A percentile compares a stretch with the other conserved stretches of the same genome.
Evolutionary conservation across 371 early-diverging fungal species (phyloP).

Genomic region (Zancudomyces culisetae): DNA sequence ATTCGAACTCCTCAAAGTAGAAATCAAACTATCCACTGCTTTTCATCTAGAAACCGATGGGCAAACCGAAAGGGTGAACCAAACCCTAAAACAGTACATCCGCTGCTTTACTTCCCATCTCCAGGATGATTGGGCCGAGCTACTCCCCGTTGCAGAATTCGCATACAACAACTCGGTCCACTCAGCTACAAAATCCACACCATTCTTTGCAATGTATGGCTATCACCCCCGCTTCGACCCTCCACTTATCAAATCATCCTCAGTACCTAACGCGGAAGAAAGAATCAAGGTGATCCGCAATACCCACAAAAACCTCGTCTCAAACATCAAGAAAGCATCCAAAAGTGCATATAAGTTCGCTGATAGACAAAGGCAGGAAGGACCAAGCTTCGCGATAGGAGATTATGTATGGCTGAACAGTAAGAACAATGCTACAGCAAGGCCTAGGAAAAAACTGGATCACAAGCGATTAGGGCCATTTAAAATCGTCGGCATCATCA

Average conservation of each 20-base stretch:
- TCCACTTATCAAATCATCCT: no score
- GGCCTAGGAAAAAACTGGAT: background rate
- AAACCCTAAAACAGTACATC: constrained; percentile 26
- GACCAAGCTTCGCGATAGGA: background rate
- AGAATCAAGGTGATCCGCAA: background rate
- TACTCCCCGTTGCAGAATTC: constrained; percentile 21
- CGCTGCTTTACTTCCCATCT: background rate
- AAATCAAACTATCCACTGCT: constrained; percentile 19
- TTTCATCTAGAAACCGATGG: constrained; percentile 23
- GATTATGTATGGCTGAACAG: background rate
- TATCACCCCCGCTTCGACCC: constrained; percentile 13
- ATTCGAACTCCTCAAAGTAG: constrained; percentile 7
- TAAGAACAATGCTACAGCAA: background rate
- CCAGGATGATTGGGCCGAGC: constrained; percentile 18
- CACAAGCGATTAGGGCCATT: background rate
- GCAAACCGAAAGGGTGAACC: constrained; percentile 7
- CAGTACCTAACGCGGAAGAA: background rate
- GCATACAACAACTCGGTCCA: constrained; percentile 16
- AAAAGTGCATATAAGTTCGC: background rate
- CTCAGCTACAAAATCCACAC: constrained; percentile 6
- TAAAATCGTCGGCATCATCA: background rate
- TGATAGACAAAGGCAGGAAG: background rate
- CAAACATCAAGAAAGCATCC: background rate
- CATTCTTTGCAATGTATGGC: constrained; percentile 18
- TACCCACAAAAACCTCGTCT: background rate